Conservation (phyloP, 768 basidiomycete species). For the Tylopilus cervinicoccineus region DNA sequence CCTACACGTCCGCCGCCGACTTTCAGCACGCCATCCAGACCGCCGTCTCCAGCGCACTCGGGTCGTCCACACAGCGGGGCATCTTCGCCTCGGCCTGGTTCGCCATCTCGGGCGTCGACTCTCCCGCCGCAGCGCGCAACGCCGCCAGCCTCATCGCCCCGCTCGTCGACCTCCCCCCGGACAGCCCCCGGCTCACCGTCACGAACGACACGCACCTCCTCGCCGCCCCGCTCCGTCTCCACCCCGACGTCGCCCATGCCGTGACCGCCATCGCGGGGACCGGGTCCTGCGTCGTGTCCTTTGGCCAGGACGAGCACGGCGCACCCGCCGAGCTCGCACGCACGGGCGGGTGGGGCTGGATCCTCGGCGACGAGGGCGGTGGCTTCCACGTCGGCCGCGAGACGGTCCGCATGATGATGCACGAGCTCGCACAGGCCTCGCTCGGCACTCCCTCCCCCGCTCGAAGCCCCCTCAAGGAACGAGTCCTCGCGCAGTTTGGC, state of each 20-base stretch:
- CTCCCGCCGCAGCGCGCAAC: constrained; percentile 53
- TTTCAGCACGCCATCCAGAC: constrained; percentile 52
- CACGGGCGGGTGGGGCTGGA: constrained; percentile 81
- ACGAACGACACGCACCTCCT: constrained; percentile 85
- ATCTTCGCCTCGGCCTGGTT: constrained; percentile 74
- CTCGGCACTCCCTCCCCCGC: constrained; percentile 22
- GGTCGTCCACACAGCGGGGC: constrained; percentile 37
- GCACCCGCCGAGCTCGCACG: constrained; percentile 61
- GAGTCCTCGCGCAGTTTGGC: constrained; percentile 53
- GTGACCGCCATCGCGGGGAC: constrained; percentile 80
- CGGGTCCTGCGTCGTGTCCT: constrained; percentile 71
- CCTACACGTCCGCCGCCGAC: constrained; percentile 63
- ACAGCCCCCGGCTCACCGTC: constrained; percentile 49
- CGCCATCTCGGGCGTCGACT: constrained; percentile 80
- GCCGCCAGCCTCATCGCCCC: constrained; percentile 51
- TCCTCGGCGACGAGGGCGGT: constrained; percentile 80
- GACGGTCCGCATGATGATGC: constrained; percentile 63
- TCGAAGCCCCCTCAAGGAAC: constrained; percentile 37
- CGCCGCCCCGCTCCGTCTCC: constrained; percentile 67
- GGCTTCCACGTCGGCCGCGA: constrained; percentile 79
- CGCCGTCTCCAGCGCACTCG: constrained; percentile 55
- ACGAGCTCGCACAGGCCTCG: constrained; percentile 50
- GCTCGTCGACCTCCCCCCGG: constrained; percentile 55
- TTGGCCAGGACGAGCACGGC: constrained; percentile 40
- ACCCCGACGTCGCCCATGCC: constrained; percentile 55